phyloP scores from a whole-genome alignment of 2,329 filamentous ascomycete genomes.

The Paecilomyces sp. region DNA sequence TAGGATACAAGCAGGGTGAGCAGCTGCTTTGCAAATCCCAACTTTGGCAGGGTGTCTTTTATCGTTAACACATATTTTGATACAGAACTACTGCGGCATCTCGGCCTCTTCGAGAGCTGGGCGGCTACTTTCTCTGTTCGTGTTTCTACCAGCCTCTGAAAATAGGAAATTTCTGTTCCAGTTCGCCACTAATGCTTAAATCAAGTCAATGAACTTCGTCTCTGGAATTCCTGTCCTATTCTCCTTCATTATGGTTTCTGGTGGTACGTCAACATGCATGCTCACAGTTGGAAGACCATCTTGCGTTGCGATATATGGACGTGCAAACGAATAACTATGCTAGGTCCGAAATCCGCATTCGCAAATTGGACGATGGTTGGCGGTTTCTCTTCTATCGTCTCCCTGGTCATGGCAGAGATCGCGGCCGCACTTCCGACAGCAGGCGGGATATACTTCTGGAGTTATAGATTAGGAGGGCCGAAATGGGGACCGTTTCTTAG shows the following conservation, averaged over 20 bases:
- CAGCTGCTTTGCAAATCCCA: not conserved
- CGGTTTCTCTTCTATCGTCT: constrained; percentile 27
- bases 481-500: constrained; percentile 30
- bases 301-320: not conserved
- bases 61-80: not conserved
- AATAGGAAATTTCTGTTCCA: no score
- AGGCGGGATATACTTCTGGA: constrained; percentile 35
- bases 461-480: constrained; percentile 28
- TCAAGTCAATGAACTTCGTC: constrained; percentile 29
- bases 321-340: not conserved
- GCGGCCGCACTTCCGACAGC: constrained; percentile 30
- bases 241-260: constrained; percentile 33
- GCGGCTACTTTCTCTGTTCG: constrained; percentile 22
- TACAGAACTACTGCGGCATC: not conserved
- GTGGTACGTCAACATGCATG: constrained; percentile 9
- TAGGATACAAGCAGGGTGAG: not conserved
- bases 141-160: not conserved
- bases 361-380: constrained; percentile 35
- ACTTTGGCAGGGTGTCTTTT: not conserved
- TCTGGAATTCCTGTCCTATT: constrained; percentile 34
- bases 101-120: constrained; percentile 26
- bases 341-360: constrained; percentile 28
- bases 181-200: no score
- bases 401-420: constrained; percentile 32
- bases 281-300: not conserved